phyloP scores from a whole-genome alignment of 192 early-diverging fungal species.

The Podila epicladia region DNA sequence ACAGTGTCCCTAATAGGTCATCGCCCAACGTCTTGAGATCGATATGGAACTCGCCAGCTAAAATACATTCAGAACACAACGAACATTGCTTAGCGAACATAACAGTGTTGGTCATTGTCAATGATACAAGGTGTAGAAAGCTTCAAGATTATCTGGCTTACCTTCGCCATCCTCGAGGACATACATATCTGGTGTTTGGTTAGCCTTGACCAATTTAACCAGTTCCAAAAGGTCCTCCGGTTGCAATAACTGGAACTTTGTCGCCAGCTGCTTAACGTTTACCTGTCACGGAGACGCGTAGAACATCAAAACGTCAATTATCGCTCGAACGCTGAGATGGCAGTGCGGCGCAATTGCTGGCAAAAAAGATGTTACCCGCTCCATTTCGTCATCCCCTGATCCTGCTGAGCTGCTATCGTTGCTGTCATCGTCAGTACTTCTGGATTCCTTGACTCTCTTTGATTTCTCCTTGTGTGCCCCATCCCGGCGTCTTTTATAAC shows the following conservation, averaged over 20 bases:
- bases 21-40: constrained; percentile 53
- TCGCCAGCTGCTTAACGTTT: constrained; percentile 41
- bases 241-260: constrained; percentile 50
- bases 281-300: constrained; percentile 16
- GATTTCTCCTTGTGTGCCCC: constrained; percentile 31
- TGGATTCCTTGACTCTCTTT: constrained; percentile 29
- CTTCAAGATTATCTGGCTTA: constrained; percentile 5
- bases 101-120: background rate
- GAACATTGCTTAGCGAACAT: background rate
- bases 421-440: constrained; percentile 47
- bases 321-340: too few species aligned
- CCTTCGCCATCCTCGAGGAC: constrained; percentile 55
- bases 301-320: background rate
- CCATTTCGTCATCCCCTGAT: constrained; percentile 37
- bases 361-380: constrained; percentile 13
- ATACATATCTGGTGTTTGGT: constrained; percentile 55
- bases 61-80: background rate
- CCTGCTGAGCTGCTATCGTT: constrained; percentile 33
- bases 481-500: constrained; percentile 38
- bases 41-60: constrained; percentile 54
- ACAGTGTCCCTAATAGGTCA: constrained; percentile 32
- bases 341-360: background rate
- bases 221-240: constrained; percentile 47
- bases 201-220: constrained; percentile 48
- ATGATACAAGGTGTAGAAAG: background rate